A percentile compares a stretch with the other conserved stretches of the same genome.
Conservation (phyloP, 768 basidiomycete genomes). For the Leccinum variicolor region DNA sequence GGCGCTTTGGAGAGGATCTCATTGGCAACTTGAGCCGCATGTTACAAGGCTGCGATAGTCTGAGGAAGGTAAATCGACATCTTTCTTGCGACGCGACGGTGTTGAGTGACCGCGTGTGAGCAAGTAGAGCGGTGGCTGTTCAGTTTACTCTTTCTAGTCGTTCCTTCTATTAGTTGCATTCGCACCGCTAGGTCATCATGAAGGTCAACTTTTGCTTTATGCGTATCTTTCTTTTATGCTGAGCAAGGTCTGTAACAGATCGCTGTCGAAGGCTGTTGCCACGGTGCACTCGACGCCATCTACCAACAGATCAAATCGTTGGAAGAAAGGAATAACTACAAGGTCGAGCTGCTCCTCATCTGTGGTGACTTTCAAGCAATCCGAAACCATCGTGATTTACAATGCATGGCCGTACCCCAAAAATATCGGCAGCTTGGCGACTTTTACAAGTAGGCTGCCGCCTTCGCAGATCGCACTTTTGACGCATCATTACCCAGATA, state of each 20-base stretch:
- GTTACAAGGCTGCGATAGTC: neutral
- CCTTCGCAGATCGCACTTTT: neutral
- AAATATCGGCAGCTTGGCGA: slow-evolving; percentile 85
- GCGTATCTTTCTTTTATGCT: neutral
- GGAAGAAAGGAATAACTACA: slow-evolving; percentile 58
- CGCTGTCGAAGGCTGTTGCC: slow-evolving; percentile 93
- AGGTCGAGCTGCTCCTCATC: slow-evolving; percentile 82
- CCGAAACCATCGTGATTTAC: slow-evolving; percentile 78
- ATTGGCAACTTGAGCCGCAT: slow-evolving; percentile 26
- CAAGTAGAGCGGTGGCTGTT: neutral
- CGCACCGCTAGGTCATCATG: slow-evolving; percentile 10
- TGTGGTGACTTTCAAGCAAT: slow-evolving; percentile 98
- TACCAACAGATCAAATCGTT: slow-evolving; percentile 67
- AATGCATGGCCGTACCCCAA: slow-evolving; percentile 86
- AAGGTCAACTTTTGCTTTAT: slow-evolving; percentile 15
- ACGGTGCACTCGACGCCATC: slow-evolving; percentile 88
- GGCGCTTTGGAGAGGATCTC: slow-evolving; percentile 21
- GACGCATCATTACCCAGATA: slow-evolving; percentile 49
- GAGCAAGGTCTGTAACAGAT: slow-evolving; percentile 45
- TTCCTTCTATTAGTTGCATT: no score
- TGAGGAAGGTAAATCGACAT: neutral
- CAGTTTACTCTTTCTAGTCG: no score
- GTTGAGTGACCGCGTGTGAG: slow-evolving; percentile 14
- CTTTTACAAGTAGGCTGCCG: slow-evolving; percentile 64
- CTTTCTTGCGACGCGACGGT: neutral